phyloP scores from a whole-genome alignment of 495 filamentous ascomycete species.

The Xylaria palmicola region DNA sequence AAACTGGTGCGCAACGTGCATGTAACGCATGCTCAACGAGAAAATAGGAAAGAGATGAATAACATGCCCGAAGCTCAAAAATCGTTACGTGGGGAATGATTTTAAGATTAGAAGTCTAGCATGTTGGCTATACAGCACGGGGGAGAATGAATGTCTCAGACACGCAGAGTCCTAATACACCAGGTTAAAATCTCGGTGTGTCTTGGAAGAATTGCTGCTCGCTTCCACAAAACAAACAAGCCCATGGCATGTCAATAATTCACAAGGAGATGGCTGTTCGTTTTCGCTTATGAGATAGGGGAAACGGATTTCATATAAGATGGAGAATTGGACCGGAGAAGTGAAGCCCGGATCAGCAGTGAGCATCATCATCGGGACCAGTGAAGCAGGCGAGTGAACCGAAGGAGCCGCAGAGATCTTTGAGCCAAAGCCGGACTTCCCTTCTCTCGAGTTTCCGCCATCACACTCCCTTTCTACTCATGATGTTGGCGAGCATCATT shows the following conservation, averaged over 20 bases:
- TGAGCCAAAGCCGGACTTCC: neutral
- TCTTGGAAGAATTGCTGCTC: neutral
- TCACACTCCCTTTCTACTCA: neutral
- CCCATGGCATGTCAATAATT: neutral
- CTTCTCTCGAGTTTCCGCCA: neutral
- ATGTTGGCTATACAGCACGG: too few relatives aligned
- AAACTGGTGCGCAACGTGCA: too few relatives aligned
- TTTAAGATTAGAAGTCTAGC: too few relatives aligned
- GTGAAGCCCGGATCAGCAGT: neutral
- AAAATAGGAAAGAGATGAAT: too few relatives aligned
- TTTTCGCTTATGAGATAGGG: neutral
- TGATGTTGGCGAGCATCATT: conserved; percentile 13
- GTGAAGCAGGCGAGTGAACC: neutral
- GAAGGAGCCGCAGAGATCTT: neutral
- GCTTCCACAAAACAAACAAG: neutral
- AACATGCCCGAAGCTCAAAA: too few relatives aligned
- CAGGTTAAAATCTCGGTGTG: neutral
- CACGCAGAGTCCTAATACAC: neutral
- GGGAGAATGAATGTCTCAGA: neutral
- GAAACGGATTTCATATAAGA: conserved; percentile 4
- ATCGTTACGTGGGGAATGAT: too few relatives aligned
- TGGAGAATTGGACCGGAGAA: neutral
- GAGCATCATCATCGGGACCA: neutral
- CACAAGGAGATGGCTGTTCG: neutral
- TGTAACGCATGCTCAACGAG: too few relatives aligned